Evolutionary conservation across 441 rosid species (phyloP), one percentile per base, ranked within the genome.

Genomic region (Adansonia grandidieri): DNA sequence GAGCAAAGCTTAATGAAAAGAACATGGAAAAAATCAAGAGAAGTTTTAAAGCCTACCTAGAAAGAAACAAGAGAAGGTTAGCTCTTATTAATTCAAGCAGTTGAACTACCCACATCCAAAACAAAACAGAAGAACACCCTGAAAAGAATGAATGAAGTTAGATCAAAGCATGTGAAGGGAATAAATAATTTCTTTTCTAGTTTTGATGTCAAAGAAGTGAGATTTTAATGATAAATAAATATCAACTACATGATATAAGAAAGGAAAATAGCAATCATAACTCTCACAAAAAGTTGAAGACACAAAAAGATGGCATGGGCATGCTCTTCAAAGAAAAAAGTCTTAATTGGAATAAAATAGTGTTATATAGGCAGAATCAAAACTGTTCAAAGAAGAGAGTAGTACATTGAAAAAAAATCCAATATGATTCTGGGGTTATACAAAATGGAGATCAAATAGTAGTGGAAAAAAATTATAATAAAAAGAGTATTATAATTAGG

Each of bases 211-310:
- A 78, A 14, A 32, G 37, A 32, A 32, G 37, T 13, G 67, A 77
- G 63, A 32, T 45, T 75, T 70, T 32, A 45, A 51, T 53, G 72
- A 77, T 67, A 67, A 74, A 66, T 19, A 81, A 71, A 32, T 44
- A 78, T 83, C 84, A 83, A 77, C 71, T 13, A 11, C 5, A 5
- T 63, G 67, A 37, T 22, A 14, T 63, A 0, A 4, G 67, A 65
- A 40, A 65, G 78, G 80, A 75, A 82, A 82, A 68, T 2, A 80
- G 69, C 78, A 79, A 85, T 85, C 64, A 88, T 85, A 72, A 71
- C 73, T 42, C 77, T 79, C 85, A 75, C 77, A 76, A 78, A 86
- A 85, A 73, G 70, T n/a, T 72, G 28, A 80, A 66, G 73, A 66
- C 77, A 58, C 19, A 77, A 80, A 78, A 76, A 73, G 37, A 32